Percentiles rank a stretch among this genome's conserved stretches.
Conservation (phyloP, 1,139 yeast genomes). For the Yamadazyma atmosphaerica region DNA sequence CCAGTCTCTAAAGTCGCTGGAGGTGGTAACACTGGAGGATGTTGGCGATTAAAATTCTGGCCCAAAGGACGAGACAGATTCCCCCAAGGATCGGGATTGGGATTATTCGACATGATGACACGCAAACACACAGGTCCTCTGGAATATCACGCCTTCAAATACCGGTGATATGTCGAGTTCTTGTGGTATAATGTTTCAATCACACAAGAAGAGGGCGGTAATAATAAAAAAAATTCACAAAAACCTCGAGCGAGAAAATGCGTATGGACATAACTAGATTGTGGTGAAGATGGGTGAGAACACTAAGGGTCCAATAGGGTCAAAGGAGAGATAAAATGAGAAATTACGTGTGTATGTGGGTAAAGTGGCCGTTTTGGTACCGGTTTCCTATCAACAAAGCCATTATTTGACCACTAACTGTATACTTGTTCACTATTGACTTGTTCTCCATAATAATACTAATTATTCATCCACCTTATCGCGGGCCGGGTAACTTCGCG, state of each 20-base stretch:
- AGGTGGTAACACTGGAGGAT: conserved; percentile 57
- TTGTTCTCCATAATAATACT: too few relatives aligned
- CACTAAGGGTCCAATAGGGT: too few relatives aligned
- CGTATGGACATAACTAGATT: neutral
- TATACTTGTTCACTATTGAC: too few relatives aligned
- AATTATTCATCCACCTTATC: too few relatives aligned
- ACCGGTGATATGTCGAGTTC: neutral
- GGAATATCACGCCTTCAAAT: too few relatives aligned
- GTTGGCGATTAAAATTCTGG: conserved; percentile 47
- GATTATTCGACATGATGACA: conserved; percentile 1
- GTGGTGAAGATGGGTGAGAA: too few relatives aligned
- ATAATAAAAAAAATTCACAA: neutral
- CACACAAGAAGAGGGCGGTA: neutral
- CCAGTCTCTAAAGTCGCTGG: conserved; percentile 55
- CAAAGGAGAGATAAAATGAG: too few relatives aligned
- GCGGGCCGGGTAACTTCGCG: neutral
- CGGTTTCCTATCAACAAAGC: too few relatives aligned
- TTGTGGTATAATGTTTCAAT: neutral
- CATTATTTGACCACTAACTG: too few relatives aligned
- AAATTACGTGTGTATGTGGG: too few relatives aligned
- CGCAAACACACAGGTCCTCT: neutral
- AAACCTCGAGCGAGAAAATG: conserved; percentile 1
- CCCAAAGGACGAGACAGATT: conserved; percentile 47
- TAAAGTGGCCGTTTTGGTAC: too few relatives aligned
- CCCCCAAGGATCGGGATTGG: conserved; percentile 49